Evolutionary conservation across 2,329 filamentous ascomycete genomes (phyloP).

Genomic region (Sphaerostilbella broomeana): DNA sequence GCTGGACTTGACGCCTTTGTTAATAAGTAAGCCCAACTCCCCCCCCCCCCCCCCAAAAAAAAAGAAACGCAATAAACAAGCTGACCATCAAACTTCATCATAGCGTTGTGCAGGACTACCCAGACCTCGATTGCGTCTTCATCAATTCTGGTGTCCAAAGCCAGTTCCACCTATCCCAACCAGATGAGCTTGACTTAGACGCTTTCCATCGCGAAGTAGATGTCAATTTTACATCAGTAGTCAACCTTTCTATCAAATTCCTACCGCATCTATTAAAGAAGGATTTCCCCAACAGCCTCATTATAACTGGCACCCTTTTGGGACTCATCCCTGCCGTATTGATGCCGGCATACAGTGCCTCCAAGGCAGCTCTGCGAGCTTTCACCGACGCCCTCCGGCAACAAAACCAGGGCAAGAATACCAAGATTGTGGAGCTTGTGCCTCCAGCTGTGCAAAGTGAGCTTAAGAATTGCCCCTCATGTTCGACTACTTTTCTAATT

Average conservation of each 20-base stretch:
- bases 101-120: conserved; percentile 26
- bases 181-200: conserved; percentile 20
- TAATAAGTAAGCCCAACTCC: conserved; percentile 5
- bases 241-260: conserved; percentile 19
- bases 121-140: conserved; percentile 48
- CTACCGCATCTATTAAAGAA: conserved; percentile 15
- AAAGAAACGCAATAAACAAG: too few relatives aligned
- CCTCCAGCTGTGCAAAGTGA: conserved; percentile 18
- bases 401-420: conserved; percentile 14
- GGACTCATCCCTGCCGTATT: conserved; percentile 14
- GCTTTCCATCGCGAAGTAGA: conserved; percentile 19
- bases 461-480: neutral
- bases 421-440: conserved; percentile 17
- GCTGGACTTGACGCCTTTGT: conserved; percentile 25
- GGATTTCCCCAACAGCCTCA: conserved; percentile 10
- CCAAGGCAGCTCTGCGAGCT: conserved; percentile 18
- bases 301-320: conserved; percentile 18
- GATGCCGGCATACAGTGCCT: conserved; percentile 17
- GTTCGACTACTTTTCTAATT: neutral
- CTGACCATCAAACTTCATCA: too few relatives aligned
- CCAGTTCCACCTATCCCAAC: conserved; percentile 20
- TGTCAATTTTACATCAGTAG: conserved; percentile 18
- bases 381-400: conserved; percentile 18
- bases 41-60: neutral
- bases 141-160: conserved; percentile 52